Evolutionary conservation across 768 basidiomycete genomes (phyloP).

Genomic region (Xerocomellus amylosporus): DNA sequence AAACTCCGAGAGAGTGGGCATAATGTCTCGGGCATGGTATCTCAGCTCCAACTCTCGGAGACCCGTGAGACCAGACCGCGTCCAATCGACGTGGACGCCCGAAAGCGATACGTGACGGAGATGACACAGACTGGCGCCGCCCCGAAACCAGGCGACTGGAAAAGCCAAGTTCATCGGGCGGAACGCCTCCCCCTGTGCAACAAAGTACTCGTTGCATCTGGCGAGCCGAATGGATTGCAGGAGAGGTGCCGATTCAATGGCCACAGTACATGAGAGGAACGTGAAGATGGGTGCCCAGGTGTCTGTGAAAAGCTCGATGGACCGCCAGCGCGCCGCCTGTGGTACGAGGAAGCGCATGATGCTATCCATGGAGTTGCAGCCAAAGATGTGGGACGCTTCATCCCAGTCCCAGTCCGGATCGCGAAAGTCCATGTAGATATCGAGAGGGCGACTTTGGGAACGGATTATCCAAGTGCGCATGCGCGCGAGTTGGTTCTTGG

Average conservation of each 20-base stretch:
- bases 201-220: constrained; percentile 60
- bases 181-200: constrained; percentile 43
- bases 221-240: constrained; percentile 45
- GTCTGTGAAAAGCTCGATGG: constrained; percentile 51
- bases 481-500: constrained; percentile 36
- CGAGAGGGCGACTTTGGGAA: constrained; percentile 46
- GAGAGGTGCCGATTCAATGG: constrained; percentile 33
- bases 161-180: constrained; percentile 38
- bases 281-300: constrained; percentile 59
- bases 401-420: constrained; percentile 58
- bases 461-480: constrained; percentile 40
- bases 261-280: constrained; percentile 43
- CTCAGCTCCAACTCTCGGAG: constrained; percentile 50
- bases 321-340: constrained; percentile 46
- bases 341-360: constrained; percentile 45
- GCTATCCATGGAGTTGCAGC: constrained; percentile 41
- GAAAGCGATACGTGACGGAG: constrained; percentile 46
- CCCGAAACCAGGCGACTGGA: constrained; percentile 43
- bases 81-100: constrained; percentile 61
- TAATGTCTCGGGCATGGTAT: constrained; percentile 56
- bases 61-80: constrained; percentile 36
- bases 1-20: constrained; percentile 51
- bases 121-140: constrained; percentile 29
- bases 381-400: constrained; percentile 42
- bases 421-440: constrained; percentile 56